These are phyloP conservation scores for Golubevia sp. DNA, from an alignment of 1,284 basidiomycete species.

Conservation along the genomic window DNA sequence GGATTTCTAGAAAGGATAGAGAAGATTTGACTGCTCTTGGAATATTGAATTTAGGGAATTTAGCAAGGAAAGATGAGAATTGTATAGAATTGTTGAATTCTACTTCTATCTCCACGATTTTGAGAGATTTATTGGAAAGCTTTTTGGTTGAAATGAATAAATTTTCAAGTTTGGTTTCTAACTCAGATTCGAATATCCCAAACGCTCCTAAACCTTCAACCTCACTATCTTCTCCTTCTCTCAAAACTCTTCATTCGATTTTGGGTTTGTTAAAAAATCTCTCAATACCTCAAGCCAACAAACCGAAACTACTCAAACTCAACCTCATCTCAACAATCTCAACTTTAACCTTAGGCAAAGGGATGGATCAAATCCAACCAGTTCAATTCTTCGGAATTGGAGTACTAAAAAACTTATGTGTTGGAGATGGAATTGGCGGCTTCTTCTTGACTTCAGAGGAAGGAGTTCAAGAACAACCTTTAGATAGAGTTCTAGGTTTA, in stretches of 20 bases:
- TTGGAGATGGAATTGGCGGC: conserved; percentile 19
- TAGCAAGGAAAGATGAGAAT: conserved; percentile 28
- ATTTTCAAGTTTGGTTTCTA: too few species aligned
- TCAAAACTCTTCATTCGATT: neutral
- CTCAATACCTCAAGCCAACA: neutral
- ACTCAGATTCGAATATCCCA: too few species aligned
- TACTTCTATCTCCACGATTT: too few species aligned
- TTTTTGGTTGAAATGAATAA: too few species aligned
- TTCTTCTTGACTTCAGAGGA: neutral
- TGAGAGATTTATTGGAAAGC: too few species aligned
- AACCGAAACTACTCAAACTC: neutral
- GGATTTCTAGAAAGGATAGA: conserved; percentile 27
- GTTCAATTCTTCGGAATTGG: conserved; percentile 48
- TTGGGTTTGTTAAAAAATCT: neutral
- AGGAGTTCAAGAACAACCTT: neutral
- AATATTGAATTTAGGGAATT: conserved; percentile 49
- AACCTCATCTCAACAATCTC: neutral
- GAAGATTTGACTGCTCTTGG: conserved; percentile 41
- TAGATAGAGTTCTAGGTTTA: conserved; percentile 26
- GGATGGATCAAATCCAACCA: neutral
- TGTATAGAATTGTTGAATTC: too few species aligned
- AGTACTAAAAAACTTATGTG: conserved; percentile 45
- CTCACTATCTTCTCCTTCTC: too few species aligned
- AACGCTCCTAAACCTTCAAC: too few species aligned
- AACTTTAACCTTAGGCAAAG: neutral